Base-by-base conservation (phyloP, 129 eudicot genomes). In the Escallonia rubra region DNA sequence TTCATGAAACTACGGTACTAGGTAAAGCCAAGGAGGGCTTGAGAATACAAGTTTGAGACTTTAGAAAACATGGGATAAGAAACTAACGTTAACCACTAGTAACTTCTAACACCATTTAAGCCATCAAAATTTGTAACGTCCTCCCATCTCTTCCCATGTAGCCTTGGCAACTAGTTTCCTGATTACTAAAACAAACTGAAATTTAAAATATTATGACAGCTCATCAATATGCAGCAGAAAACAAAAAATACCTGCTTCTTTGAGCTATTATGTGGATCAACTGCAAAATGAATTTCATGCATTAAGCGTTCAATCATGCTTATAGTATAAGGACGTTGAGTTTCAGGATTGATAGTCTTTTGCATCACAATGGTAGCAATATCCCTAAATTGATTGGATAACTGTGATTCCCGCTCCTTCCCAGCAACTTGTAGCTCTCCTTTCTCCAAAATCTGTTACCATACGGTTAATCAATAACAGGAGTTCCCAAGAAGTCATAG, bases 381-480 rank as follows among this genome's bases (percentile, higher is more conserved):
- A 76, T 93, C 98, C 60, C 95, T 80, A 68, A 93, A 93, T 59
- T 93, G 98, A 79, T 85, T 89, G 5, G 88, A 86, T 6, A 93
- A 76, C 66, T 84, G 92, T 12, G 98, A 90, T 66, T 93, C 98
- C 76, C 98, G 79, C 76, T 93, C 98, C 80, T 93, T 93, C 41
- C 98, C 96, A 14, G 98, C 98, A 77, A 93, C 85, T 82, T 93
- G 98, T 55, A 93, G 85, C 78, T 93, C 98, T 72, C 98, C 98
- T 84, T 93, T 93, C 66, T 93, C 96, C 81, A 93, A 76, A 61
- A 93, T 93, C 96, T 93, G 81, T 52, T 13, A 57, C 65, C 67
- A 67, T 15, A 61, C 56, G 51, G 45, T 72, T 69, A 43, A 55
- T 39, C 57, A 56, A 8, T 39, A 39, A 6, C 38, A 57, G 11